Evolutionary conservation across 2,329 filamentous ascomycete genomes (phyloP).

Genomic region (Pseudogymnoascus sp.): DNA sequence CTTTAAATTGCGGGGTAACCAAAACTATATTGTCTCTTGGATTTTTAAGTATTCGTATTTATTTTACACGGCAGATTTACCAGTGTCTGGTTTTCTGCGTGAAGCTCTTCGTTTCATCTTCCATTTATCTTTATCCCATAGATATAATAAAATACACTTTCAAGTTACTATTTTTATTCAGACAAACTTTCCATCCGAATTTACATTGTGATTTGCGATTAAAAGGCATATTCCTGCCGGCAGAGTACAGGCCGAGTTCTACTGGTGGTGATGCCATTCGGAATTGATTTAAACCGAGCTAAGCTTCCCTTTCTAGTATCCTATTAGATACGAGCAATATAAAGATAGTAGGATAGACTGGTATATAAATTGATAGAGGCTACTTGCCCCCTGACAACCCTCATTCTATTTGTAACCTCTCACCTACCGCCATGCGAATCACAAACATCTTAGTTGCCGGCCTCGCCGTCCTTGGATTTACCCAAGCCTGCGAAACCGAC

Average conservation of each 20-base stretch:
- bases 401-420: background rate
- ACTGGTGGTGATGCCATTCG: background rate
- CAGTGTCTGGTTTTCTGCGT: background rate
- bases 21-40: no score
- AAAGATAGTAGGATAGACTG: background rate
- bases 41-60: background rate
- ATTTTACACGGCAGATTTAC: background rate
- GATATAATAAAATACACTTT: background rate
- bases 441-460: background rate
- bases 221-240: background rate
- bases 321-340: background rate
- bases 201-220: background rate
- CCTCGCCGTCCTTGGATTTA: background rate
- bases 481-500: conserved; percentile 17
- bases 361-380: background rate
- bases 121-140: background rate
- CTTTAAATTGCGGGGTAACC: background rate
- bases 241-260: no score
- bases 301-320: background rate
- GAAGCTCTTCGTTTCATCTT: background rate
- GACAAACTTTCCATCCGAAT: background rate
- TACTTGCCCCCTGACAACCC: background rate
- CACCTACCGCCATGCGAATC: background rate
- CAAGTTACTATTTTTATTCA: background rate
- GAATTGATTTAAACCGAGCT: conserved; percentile 1